A percentile compares a stretch with the other conserved stretches of the same genome.
Evolutionary conservation across 495 filamentous ascomycete genomes (phyloP).

Genomic region (Podospora didyma): DNA sequence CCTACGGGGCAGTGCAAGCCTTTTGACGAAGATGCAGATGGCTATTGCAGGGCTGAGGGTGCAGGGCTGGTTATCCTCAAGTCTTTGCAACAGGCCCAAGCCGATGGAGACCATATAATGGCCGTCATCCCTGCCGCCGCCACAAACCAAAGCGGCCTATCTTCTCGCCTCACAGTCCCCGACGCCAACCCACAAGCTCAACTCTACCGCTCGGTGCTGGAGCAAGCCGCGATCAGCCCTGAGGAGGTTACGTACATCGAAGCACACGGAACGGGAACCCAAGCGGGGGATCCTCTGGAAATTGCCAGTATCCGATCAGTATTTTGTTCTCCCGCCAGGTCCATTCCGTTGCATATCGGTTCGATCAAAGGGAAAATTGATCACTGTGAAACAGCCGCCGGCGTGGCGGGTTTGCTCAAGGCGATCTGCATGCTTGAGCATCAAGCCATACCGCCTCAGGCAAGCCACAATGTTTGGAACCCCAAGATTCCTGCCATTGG

Average conservation of each 20-base stretch:
- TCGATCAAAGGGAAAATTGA: conserved; percentile 75
- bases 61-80: conserved; percentile 42
- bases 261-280: conserved; percentile 73
- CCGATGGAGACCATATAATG: conserved; percentile 46
- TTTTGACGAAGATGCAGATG: conserved; percentile 37
- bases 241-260: conserved; percentile 64
- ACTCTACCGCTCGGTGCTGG: conserved; percentile 55
- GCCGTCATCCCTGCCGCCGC: conserved; percentile 47
- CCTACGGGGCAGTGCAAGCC: conserved; percentile 21
- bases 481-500: conserved; percentile 36
- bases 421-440: conserved; percentile 71
- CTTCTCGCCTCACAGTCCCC: conserved; percentile 61
- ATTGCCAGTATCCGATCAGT: conserved; percentile 60
- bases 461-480: conserved; percentile 54
- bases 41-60: conserved; percentile 41
- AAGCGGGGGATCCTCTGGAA: conserved; percentile 63
- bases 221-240: conserved; percentile 52
- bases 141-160: conserved; percentile 54
- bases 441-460: conserved; percentile 67
- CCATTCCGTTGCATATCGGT: conserved; percentile 64
- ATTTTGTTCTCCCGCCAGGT: conserved; percentile 34
- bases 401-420: conserved; percentile 68
- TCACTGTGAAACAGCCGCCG: conserved; percentile 71
- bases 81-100: conserved; percentile 41
- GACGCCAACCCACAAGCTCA: conserved; percentile 57